phyloP scores from a whole-genome alignment of 768 basidiomycete species.

The Termitomyces sp. region DNA sequence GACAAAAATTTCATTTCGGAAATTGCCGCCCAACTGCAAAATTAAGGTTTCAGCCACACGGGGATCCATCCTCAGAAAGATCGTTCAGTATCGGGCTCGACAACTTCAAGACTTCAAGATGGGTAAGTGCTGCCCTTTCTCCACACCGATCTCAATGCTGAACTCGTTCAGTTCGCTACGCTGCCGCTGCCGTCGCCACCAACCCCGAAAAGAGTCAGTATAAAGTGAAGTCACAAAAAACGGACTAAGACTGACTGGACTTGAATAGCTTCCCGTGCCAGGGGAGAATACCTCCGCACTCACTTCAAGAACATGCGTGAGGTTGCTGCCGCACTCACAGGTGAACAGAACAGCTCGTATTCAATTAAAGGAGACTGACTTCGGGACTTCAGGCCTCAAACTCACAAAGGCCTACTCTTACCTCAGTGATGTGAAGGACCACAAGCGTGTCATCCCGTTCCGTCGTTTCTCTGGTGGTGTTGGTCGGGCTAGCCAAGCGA shows the following conservation, averaged over 20 bases:
- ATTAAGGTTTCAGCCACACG: constrained; percentile 44
- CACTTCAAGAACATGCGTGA: constrained; percentile 99
- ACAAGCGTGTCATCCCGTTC: constrained; percentile 97
- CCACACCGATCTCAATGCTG: constrained; percentile 13
- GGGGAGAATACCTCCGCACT: constrained; percentile 96
- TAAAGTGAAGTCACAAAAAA: neutral
- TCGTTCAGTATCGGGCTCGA: constrained; percentile 30
- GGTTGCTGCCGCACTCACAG: constrained; percentile 90
- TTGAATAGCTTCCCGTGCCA: constrained; percentile 76
- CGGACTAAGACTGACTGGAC: constrained; percentile 14
- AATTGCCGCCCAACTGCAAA: constrained; percentile 26
- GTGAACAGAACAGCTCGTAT: constrained; percentile 35
- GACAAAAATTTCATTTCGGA: constrained; percentile 3
- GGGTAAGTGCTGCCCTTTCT: constrained; percentile 41
- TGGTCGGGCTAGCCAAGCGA: constrained; percentile 90
- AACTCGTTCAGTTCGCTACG: constrained; percentile 76
- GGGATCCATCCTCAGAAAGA: constrained; percentile 12
- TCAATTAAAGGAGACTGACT: neutral
- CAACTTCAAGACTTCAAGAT: constrained; percentile 58
- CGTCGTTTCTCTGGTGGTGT: constrained; percentile 93
- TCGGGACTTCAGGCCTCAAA: constrained; percentile 63
- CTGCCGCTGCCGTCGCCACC: constrained; percentile 75
- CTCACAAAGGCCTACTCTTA: constrained; percentile 93
- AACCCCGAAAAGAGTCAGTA: constrained; percentile 94
- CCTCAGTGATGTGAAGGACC: constrained; percentile 90